A percentile compares a stretch with the other conserved stretches of the same genome.
phyloP scores from a whole-genome alignment of 306 rosid species.

The Macrotyloma uniflorum region DNA sequence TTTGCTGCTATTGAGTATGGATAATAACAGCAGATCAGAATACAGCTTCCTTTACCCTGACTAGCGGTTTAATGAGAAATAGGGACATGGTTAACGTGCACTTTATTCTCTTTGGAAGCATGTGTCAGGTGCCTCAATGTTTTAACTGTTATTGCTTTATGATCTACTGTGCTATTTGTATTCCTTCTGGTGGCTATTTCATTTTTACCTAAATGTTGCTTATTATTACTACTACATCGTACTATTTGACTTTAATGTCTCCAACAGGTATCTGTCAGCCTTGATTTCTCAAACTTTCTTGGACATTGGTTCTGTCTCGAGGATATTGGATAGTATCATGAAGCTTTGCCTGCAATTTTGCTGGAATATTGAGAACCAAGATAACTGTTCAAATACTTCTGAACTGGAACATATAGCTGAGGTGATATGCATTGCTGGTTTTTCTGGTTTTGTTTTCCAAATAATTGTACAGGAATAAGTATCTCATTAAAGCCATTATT shows the following conservation, averaged over 20 bases:
- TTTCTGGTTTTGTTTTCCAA: conserved; percentile 10
- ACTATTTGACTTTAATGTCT: conserved; percentile 19
- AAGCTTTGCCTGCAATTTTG: conserved; percentile 95
- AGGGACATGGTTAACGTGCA: background rate
- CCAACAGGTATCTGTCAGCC: conserved; percentile 79
- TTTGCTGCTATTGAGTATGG: background rate
- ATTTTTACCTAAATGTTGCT: conserved; percentile 25
- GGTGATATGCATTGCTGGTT: conserved; percentile 51
- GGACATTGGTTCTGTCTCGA: conserved; percentile 96
- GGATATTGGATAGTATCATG: conserved; percentile 95
- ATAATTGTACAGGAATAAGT: conserved; percentile 14
- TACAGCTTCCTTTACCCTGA: background rate
- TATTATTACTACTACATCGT: conserved; percentile 10
- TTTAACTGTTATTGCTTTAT: conserved; percentile 1
- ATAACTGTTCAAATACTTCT: conserved; percentile 69
- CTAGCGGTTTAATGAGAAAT: conserved; percentile 33
- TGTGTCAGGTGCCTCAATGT: conserved; percentile 1
- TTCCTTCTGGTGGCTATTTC: conserved; percentile 29
- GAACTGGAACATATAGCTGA: conserved; percentile 89
- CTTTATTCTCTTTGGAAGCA: conserved; percentile 18
- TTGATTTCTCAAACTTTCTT: conserved; percentile 93
- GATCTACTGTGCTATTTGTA: conserved; percentile 24
- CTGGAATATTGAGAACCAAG: conserved; percentile 92
- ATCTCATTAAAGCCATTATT: conserved; percentile 15
- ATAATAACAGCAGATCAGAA: background rate